These are phyloP conservation scores for Discostella pseudostelligera DNA, from an alignment of 108 stramenopile genomes.

Conservation along the genomic window DNA sequence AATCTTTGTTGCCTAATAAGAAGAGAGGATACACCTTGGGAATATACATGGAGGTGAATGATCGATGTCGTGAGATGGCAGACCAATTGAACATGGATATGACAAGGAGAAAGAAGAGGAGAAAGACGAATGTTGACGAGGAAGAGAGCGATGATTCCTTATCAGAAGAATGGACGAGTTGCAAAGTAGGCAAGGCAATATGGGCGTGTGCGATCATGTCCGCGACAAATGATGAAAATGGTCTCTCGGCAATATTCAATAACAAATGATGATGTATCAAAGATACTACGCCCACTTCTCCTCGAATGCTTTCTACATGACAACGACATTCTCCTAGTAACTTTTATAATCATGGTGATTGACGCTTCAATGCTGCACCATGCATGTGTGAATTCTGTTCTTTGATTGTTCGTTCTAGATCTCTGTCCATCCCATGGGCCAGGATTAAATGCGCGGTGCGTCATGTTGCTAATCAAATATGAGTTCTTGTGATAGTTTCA, in stretches of 20 bases:
- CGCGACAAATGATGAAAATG: constrained; percentile 25
- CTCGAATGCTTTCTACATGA: too few species aligned
- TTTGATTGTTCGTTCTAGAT: too few species aligned
- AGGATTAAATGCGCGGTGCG: too few species aligned
- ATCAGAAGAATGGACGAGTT: constrained; percentile 51
- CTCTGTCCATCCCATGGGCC: too few species aligned
- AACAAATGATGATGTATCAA: too few species aligned
- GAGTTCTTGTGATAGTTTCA: too few species aligned
- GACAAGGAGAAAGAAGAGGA: not conserved
- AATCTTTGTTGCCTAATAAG: constrained; percentile 60
- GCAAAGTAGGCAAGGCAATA: constrained; percentile 57
- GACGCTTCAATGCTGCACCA: too few species aligned
- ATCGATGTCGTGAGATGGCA: constrained; percentile 47
- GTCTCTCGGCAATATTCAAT: constrained; percentile 6
- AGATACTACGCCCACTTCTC: too few species aligned
- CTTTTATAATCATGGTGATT: too few species aligned
- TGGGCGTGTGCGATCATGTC: constrained; percentile 71
- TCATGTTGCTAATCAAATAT: too few species aligned
- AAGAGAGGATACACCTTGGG: constrained; percentile 64
- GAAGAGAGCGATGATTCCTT: not conserved
- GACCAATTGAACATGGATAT: constrained; percentile 26
- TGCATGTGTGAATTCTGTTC: too few species aligned
- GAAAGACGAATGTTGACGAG: not conserved
- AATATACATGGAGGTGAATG: constrained; percentile 57
- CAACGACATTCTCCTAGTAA: too few species aligned